Evolutionary conservation across 176 grass and related monocot genomes (phyloP).

Genomic region (Raddia distichophylla): DNA sequence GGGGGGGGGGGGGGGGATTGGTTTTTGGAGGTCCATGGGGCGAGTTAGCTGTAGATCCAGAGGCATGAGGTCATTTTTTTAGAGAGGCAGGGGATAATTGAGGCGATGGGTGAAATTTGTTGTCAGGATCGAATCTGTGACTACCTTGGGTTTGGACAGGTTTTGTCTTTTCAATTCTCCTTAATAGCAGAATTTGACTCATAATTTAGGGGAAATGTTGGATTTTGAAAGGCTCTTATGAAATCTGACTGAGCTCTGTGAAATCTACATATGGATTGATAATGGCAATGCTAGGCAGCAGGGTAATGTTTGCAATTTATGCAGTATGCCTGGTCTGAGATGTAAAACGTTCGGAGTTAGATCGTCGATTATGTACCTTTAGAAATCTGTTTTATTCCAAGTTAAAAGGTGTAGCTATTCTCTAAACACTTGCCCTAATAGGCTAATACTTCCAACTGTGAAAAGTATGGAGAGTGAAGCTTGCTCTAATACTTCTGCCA

Average conservation of each 20-base stretch:
- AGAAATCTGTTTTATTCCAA: background rate
- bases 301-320: background rate
- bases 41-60: constrained; percentile 4
- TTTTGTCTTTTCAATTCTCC: background rate
- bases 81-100: background rate
- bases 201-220: background rate
- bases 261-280: background rate
- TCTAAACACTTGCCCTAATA: background rate
- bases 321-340: background rate
- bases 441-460: background rate
- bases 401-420: background rate
- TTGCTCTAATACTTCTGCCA: background rate
- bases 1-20: background rate
- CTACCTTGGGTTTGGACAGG: background rate
- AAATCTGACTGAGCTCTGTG: background rate
- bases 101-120: background rate
- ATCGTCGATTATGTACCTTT: background rate
- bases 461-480: background rate
- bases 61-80: background rate
- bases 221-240: background rate
- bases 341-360: background rate
- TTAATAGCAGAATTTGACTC: background rate
- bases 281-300: background rate
- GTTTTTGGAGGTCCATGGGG: background rate
- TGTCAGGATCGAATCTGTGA: background rate